Percentiles rank a stretch among this genome's conserved stretches.
phyloP scores from a whole-genome alignment of 2,329 filamentous ascomycete genomes.

The Aspergillus pseudoglaucus region DNA sequence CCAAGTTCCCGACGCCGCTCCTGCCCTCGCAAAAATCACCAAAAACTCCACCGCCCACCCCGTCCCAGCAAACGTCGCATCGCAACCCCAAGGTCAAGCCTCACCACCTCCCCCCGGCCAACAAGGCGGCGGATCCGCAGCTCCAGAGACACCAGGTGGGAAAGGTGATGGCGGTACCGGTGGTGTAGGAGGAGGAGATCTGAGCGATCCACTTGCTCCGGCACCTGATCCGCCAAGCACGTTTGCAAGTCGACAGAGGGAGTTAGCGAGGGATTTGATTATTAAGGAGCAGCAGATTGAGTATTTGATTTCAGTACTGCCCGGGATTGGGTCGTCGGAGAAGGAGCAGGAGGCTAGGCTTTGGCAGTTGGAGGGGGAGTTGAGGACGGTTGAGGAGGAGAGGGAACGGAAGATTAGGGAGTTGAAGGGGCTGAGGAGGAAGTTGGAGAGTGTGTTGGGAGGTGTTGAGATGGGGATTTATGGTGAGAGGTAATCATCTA shows the following conservation, averaged over 20 bases:
- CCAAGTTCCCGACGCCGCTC: slow-evolving; percentile 27
- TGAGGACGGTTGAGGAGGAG: slow-evolving; percentile 39
- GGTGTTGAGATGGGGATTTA: slow-evolving; percentile 33
- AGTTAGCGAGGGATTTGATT: slow-evolving; percentile 44
- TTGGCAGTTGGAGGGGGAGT: slow-evolving; percentile 36
- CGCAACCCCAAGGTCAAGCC: slow-evolving; percentile 9
- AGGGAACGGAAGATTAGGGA: slow-evolving; percentile 36
- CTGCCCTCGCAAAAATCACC: slow-evolving; percentile 35
- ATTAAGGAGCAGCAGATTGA: slow-evolving; percentile 48
- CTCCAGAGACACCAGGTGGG: slow-evolving; percentile 10
- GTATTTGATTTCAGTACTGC: slow-evolving; percentile 40
- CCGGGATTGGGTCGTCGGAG: slow-evolving; percentile 40
- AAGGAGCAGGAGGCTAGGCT: slow-evolving; percentile 41
- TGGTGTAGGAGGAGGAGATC: slow-evolving; percentile 13
- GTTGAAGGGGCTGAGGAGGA: slow-evolving; percentile 44
- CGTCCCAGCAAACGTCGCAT: slow-evolving; percentile 22
- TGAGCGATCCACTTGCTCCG: slow-evolving; percentile 21
- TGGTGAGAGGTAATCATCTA: slow-evolving; percentile 12
- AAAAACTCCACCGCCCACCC: slow-evolving; percentile 34
- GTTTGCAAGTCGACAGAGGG: slow-evolving; percentile 40
- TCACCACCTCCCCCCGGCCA: slow-evolving; percentile 11
- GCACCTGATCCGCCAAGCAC: slow-evolving; percentile 36
- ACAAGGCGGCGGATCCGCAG: slow-evolving; percentile 13
- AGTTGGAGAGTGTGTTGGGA: slow-evolving; percentile 38
- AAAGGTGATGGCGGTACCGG: background rate